These are phyloP conservation scores for Colletotrichum camelliae DNA, from an alignment of 2,329 filamentous ascomycete genomes.

Conservation along the genomic window DNA sequence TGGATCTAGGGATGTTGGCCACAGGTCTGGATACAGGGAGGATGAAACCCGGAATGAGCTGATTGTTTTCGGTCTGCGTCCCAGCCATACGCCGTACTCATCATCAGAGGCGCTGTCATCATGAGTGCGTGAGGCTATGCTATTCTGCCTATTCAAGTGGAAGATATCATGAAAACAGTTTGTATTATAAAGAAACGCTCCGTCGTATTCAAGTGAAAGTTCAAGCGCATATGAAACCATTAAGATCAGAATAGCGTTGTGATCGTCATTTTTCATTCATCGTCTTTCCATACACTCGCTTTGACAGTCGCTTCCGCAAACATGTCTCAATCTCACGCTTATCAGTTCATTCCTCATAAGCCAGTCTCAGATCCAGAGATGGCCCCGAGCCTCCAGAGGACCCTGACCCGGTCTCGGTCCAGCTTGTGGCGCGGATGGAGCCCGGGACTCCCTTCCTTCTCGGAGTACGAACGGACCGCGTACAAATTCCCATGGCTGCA, in stretches of 20 bases:
- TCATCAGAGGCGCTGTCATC: neutral
- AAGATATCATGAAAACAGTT: neutral
- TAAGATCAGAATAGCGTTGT: neutral
- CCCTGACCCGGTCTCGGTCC: constrained; percentile 26
- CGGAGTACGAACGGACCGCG: constrained; percentile 32
- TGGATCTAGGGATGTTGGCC: neutral
- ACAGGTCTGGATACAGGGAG: neutral
- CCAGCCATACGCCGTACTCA: neutral
- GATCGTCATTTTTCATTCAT: neutral
- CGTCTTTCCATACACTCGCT: neutral
- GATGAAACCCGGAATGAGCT: neutral
- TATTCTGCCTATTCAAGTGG: neutral
- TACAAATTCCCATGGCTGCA: constrained; percentile 34
- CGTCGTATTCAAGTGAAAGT: neutral
- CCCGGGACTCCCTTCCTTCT: constrained; percentile 24
- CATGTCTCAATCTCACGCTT: constrained; percentile 6
- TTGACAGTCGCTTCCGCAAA: neutral
- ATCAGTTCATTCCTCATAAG: constrained; percentile 14
- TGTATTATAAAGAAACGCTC: neutral
- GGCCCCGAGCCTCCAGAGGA: neutral
- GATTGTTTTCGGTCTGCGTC: neutral
- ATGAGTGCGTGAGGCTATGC: constrained; percentile 7
- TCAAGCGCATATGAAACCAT: neutral
- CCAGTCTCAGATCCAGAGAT: neutral
- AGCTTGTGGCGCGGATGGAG: constrained; percentile 35